Conservation (phyloP, 129 eudicot genomes). For the Flaveria bidentis region DNA sequence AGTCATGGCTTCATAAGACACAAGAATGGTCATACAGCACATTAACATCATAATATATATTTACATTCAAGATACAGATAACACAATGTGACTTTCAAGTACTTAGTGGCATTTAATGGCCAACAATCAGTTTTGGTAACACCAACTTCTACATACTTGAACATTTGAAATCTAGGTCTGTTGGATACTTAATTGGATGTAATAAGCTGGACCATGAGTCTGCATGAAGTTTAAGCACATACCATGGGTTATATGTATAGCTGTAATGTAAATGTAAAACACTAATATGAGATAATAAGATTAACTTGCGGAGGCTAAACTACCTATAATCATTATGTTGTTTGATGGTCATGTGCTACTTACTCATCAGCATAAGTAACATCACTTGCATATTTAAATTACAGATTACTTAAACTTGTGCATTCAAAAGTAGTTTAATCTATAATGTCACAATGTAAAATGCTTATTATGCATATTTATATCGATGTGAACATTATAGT, state of each 20-base stretch:
- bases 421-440: background rate
- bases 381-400: background rate
- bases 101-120: background rate
- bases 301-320: background rate
- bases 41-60: background rate
- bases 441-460: background rate
- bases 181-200: background rate
- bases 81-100: constrained; percentile 14
- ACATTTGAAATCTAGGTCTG: background rate
- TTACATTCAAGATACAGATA: constrained; percentile 13
- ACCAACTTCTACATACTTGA: background rate
- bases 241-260: background rate
- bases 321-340: background rate
- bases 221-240: background rate
- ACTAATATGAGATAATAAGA: background rate
- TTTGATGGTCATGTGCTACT: background rate
- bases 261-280: background rate
- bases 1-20: constrained; percentile 38
- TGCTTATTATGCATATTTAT: background rate
- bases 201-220: background rate
- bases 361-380: background rate
- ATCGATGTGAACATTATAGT: background rate
- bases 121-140: constrained; percentile 21
- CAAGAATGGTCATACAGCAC: constrained; percentile 27
- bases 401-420: background rate